Percentiles rank a stretch among this genome's conserved stretches.
Evolutionary conservation across 139 green algal genomes (phyloP).

Genomic region (Micromonas commoda): DNA sequence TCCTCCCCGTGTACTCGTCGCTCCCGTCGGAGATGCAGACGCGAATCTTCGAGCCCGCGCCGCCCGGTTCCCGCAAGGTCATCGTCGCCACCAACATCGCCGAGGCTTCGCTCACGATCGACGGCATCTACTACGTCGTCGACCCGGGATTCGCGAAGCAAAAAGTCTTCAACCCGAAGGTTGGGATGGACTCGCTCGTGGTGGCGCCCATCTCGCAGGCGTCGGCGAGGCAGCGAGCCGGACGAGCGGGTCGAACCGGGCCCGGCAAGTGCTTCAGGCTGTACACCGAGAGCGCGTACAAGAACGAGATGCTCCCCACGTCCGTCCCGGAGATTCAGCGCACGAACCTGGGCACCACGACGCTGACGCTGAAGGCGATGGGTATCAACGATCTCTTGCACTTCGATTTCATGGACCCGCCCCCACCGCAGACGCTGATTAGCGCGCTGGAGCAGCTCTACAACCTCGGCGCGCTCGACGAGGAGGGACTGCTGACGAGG

Average conservation of each 20-base stretch:
- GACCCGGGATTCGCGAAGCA: constrained; percentile 89
- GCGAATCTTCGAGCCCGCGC: constrained; percentile 93
- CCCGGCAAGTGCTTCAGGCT: constrained; percentile 87
- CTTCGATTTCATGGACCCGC: constrained; percentile 99
- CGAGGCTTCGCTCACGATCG: constrained; percentile 91
- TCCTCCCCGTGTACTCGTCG: constrained; percentile 94
- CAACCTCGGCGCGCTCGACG: constrained; percentile 89
- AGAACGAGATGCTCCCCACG: constrained; percentile 54
- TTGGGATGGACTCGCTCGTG: constrained; percentile 95
- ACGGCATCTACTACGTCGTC: constrained; percentile 94
- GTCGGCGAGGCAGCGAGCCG: constrained; percentile 69
- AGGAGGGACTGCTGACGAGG: constrained; percentile 90
- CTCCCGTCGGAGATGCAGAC: constrained; percentile 67
- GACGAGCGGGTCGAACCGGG: constrained; percentile 83
- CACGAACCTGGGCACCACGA: constrained; percentile 45
- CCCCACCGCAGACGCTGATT: constrained; percentile 54
- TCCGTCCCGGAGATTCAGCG: constrained; percentile 52
- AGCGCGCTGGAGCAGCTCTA: constrained; percentile 90
- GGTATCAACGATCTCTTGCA: constrained; percentile 96
- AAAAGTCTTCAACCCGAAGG: constrained; percentile 97
- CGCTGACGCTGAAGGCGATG: constrained; percentile 61
- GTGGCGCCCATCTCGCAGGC: constrained; percentile 89
- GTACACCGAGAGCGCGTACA: constrained; percentile 83
- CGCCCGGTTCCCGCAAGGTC: constrained; percentile 79
- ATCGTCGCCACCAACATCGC: constrained; percentile 97